These are phyloP conservation scores for Gnaphalium uliginosum DNA, from an alignment of 129 eudicot genomes.

Conservation along the genomic window DNA sequence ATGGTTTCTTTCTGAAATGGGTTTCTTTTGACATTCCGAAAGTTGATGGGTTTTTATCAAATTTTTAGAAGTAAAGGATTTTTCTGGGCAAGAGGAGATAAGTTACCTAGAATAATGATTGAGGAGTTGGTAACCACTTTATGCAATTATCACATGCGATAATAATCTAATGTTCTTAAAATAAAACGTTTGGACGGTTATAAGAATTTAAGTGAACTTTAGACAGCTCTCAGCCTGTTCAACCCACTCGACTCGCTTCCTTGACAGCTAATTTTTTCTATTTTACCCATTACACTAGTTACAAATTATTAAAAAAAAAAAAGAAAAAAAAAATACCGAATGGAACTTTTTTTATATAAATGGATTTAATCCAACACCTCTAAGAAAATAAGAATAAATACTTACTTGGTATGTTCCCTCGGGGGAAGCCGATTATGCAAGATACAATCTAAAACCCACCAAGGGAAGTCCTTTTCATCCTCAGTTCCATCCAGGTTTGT, in stretches of 20 bases:
- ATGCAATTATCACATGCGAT: not conserved
- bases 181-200: not conserved
- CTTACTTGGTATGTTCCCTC: slow-evolving; percentile 90
- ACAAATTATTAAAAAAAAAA: not conserved
- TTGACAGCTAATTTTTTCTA: not conserved
- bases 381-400: slow-evolving; percentile 16
- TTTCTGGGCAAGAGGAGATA: not conserved
- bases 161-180: not conserved
- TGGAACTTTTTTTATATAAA: not conserved
- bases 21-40: not conserved
- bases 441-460: slow-evolving; percentile 88
- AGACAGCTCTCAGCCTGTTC: not conserved
- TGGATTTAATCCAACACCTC: not conserved
- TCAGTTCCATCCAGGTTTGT: slow-evolving; percentile 81
- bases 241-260: not conserved
- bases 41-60: not conserved
- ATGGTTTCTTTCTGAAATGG: slow-evolving; percentile 4
- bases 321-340: not conserved
- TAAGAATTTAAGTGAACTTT: not conserved
- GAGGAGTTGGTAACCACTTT: slow-evolving; percentile 1
- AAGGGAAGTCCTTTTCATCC: slow-evolving; percentile 91
- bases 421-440: slow-evolving; percentile 87
- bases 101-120: slow-evolving; percentile 5
- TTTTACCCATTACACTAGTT: not conserved
- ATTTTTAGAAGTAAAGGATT: not conserved